Evolutionary conservation across 2,329 filamentous ascomycete genomes (phyloP), one percentile per base, ranked within the genome.

Genomic region (Aspergillus fischeri): DNA sequence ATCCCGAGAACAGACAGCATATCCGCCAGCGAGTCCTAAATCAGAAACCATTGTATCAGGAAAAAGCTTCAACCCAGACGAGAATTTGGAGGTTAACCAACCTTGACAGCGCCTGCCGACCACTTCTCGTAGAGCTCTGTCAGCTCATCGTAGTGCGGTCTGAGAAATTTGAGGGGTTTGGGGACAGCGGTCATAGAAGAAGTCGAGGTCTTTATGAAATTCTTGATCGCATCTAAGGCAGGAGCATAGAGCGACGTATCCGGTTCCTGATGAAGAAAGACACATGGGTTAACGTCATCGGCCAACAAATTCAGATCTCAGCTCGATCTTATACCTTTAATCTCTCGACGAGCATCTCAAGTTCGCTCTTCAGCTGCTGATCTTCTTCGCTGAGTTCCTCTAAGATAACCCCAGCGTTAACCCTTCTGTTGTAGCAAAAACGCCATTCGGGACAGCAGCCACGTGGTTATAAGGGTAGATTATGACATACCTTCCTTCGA

Each of bases 151-250:
- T 97, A 99, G 77, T 99, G 93, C 65, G 93, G 94, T 80, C 94
- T 86, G 63, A 99, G 85, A 76, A 99, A 99, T 78, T 99, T 99
- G 69, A 99, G 84, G 35, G 94, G 94, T 79, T 99, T 99, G 25
- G 95, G 94, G 61, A 99, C 94, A 59, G 94, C 94, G 51, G 94
- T 99, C 94, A 99, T 99, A 49, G 95, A 99, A 58, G 92, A 97
- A 65, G 94, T 99, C 59, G 94, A 96, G 55, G 94, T 99, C 82
- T 97, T 97, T 82, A 99, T 99, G 73, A 91, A 95, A 70, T 88
- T 91, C 81, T 97, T 97, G 86, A 99, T 97, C 65, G 92, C 89
- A 77, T 97, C 92, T 65, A 99, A 82, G 54, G 94, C 90, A 58
- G 92, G 86, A 75, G 92, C 93, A 81, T 97, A 97, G 66, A 97